Base-by-base conservation (phyloP, 495 filamentous ascomycete genomes). In the Gamarada debralockiae region DNA sequence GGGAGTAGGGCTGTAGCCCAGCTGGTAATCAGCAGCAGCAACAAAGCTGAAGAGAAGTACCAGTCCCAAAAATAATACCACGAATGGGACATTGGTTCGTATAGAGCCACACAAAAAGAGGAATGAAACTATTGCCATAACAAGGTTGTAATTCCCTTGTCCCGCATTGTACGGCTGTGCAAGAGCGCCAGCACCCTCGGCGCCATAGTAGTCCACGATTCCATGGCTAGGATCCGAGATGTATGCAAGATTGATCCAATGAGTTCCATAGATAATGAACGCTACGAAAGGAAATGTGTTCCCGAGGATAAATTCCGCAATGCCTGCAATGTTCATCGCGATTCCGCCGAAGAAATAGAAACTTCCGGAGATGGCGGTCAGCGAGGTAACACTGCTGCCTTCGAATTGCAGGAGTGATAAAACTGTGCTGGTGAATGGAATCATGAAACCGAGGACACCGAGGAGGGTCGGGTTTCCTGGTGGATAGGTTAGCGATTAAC, bases 241-340 rank as follows among this genome's bases (percentile, higher is more conserved):
- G 23, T 55, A 55, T 13, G 61, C 81, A 41, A 77, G 82, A 36
- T 70, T 66, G 23, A 76, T 69, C 77, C 80, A 74, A 72, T n/a
- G n/a, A n/a, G n/a, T n/a, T n/a, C n/a, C n/a, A n/a, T n/a, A n/a
- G n/a, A n/a, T n/a, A n/a, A 63, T 67, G 63, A 87, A 89, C 17
- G 89, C 77, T 15, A 86, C 83, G 42, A 78, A 82, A 0, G 84
- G 79, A 59, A 89, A 90, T 2, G 85, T 89, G 65, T 89, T 88
- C 23, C 85, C 85, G 10, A 89, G 70, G 55, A 89, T 73, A 72
- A 82, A 87, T 62, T 89, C 85, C 15, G 85, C 77, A 40, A 89
- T 54, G 14, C 73, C 75, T 9, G 80, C 82, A 0, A 87, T 48
- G 24, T 84, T 67, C 72, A 87, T 82, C 2, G 87, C 73, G 15